Base-by-base conservation (phyloP, 768 basidiomycete genomes). In the Lyophyllum semitale region DNA sequence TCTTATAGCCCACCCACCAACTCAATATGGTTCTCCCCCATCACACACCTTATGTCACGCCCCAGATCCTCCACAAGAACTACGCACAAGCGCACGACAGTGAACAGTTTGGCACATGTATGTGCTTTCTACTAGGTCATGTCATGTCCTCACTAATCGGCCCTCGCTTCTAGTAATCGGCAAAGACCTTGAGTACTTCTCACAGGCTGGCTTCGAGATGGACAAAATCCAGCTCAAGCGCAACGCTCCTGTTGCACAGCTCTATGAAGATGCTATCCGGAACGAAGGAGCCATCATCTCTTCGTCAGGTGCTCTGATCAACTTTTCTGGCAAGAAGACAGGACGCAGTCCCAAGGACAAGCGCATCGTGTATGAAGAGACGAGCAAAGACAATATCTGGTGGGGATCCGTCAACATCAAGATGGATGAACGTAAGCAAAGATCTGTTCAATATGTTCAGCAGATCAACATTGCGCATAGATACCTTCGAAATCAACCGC, bases 401-500 rank as follows among this genome's bases (percentile, higher is more conserved):
- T 98, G 97, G 97, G 96, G 97, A 37, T 89, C 93, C 27, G 95
- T 98, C 64, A 99, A 99, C 79, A 98, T 98, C 77, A 96, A 97
- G 81, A 91, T 96, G 88, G 95, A 97, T 68, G 92, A 93, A 69
- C 92, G 91, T 91, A 68, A 59, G 89, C 80, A 45, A 18, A 59
- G 22, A 48, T 35, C 51, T 45, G 11, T 25, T n/a, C 13, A 25
- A 38, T 37, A 8, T 40, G 12, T 44, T 17, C 27, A 48, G 47
- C 41, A n/a, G 23, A 49, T 29, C 48, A 17, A 46, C 52, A 25
- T 35, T 57, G 22, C 48, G 54, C n/a, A 9, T 54, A 89, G 85
- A 99, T 82, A 98, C 97, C 3, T 99, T 99, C 61, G 97, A 98
- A 75, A 98, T 97, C 71, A 98, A 97, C 73, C 91, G 96, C 53